A percentile compares a stretch with the other conserved stretches of the same genome.
Evolutionary conservation across 148 eudicot genomes (phyloP).

Genomic region (Beta vulgaris): DNA sequence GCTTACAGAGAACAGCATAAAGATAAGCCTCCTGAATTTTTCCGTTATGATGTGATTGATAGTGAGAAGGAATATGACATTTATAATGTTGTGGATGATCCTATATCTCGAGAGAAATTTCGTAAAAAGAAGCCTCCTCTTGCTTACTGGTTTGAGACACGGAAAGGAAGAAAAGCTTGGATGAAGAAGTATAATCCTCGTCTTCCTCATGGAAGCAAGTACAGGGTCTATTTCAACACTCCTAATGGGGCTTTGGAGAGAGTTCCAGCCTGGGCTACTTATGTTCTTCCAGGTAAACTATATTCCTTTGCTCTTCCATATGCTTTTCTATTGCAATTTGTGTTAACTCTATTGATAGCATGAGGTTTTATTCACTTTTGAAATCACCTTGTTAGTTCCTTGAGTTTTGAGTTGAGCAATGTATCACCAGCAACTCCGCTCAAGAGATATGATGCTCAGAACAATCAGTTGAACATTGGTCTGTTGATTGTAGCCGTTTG

Average conservation of each 20-base stretch:
- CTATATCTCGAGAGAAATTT: constrained; percentile 66
- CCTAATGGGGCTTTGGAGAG: constrained; percentile 89
- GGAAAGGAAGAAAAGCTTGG: constrained; percentile 98
- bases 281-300: constrained; percentile 81
- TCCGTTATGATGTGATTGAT: constrained; percentile 81
- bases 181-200: constrained; percentile 73
- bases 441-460: not conserved
- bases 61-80: constrained; percentile 68
- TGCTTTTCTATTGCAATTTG: no score
- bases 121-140: constrained; percentile 77
- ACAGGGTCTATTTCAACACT: constrained; percentile 92
- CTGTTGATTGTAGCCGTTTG: no score
- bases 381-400: not conserved
- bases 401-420: not conserved
- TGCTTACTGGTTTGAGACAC: constrained; percentile 88
- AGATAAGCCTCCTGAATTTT: constrained; percentile 82
- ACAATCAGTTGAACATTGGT: not conserved
- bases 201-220: constrained; percentile 91
- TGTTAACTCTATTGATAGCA: not conserved
- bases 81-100: constrained; percentile 66
- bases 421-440: not conserved
- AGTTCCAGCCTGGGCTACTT: constrained; percentile 98
- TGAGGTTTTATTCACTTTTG: not conserved
- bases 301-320: constrained; percentile 16
- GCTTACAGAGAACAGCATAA: constrained; percentile 88